Conservation (phyloP, 1,284 basidiomycete species). For the Ustilago trichophora region DNA sequence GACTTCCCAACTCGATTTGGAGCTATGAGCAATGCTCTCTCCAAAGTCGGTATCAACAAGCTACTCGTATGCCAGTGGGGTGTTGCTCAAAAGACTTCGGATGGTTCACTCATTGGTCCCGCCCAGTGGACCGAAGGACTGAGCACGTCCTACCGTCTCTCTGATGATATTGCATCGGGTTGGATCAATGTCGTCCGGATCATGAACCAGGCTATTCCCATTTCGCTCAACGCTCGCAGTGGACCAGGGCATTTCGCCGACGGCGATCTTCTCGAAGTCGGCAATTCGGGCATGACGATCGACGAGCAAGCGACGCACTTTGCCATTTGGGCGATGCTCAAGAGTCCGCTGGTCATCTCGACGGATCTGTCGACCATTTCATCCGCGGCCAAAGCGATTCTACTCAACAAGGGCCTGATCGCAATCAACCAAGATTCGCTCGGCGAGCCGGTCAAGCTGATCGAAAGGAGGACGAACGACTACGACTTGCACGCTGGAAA, state of each 20-base stretch:
- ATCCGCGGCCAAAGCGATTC: slow-evolving; percentile 32
- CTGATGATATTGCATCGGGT: slow-evolving; percentile 17
- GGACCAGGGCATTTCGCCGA: slow-evolving; percentile 57
- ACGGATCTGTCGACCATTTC: slow-evolving; percentile 56
- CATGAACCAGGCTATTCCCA: slow-evolving; percentile 33
- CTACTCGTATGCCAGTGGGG: slow-evolving; percentile 72
- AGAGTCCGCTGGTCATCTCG: slow-evolving; percentile 64
- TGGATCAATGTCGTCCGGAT: slow-evolving; percentile 30
- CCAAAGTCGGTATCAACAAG: slow-evolving; percentile 69
- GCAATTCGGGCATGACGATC: slow-evolving; percentile 44
- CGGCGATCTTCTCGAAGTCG: slow-evolving; percentile 51
- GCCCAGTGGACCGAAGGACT: slow-evolving; percentile 64
- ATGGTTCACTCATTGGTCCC: slow-evolving; percentile 29
- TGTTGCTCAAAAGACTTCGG: slow-evolving; percentile 12
- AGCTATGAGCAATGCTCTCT: slow-evolving; percentile 71
- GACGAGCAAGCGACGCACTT: slow-evolving; percentile 60
- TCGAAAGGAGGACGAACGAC: slow-evolving; percentile 39
- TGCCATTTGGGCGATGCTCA: slow-evolving; percentile 60
- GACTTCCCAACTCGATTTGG: slow-evolving; percentile 65
- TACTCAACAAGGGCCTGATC: slow-evolving; percentile 59
- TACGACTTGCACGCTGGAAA: slow-evolving; percentile 39
- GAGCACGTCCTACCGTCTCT: slow-evolving; percentile 70
- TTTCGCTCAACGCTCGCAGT: slow-evolving; percentile 44
- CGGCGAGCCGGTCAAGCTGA: slow-evolving; percentile 51
- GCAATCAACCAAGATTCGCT: slow-evolving; percentile 53